Conservation (phyloP, 495 filamentous ascomycete species). For the Diplogelasinospora grovesii region DNA sequence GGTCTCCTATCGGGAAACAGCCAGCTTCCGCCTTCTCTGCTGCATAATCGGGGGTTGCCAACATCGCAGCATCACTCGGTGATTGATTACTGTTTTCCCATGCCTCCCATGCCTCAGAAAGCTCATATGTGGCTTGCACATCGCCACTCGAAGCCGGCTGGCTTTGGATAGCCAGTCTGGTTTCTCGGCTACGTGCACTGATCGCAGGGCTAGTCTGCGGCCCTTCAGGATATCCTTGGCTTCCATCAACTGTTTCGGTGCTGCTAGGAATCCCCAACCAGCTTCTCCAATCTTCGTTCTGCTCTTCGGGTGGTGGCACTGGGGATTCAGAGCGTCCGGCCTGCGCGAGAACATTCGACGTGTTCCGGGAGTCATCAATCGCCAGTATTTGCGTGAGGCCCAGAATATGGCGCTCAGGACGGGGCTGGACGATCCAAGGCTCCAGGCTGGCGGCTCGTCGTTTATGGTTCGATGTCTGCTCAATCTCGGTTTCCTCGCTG, state of each 20-base stretch:
- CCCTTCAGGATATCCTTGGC: not conserved
- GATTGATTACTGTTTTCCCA: too few relatives aligned
- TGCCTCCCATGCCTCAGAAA: too few relatives aligned
- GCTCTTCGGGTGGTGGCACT: conserved; percentile 13
- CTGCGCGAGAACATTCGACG: conserved; percentile 18
- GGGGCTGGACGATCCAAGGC: conserved; percentile 11
- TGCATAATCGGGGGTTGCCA: too few relatives aligned
- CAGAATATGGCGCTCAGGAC: conserved; percentile 11
- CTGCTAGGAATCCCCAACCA: conserved; percentile 17
- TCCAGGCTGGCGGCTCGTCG: too few relatives aligned
- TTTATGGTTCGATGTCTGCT: too few relatives aligned
- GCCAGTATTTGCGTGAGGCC: not conserved
- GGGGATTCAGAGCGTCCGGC: conserved; percentile 11
- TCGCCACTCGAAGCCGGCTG: not conserved
- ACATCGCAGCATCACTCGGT: too few relatives aligned
- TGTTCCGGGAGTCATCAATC: conserved; percentile 12
- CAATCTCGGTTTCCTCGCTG: not conserved
- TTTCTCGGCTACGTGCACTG: conserved; percentile 13
- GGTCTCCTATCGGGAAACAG: too few relatives aligned
- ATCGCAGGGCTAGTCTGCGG: conserved; percentile 19
- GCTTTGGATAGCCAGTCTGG: conserved; percentile 1
- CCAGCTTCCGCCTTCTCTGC: too few relatives aligned
- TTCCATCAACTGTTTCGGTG: conserved; percentile 10
- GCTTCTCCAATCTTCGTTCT: conserved; percentile 14
- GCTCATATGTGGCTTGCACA: too few relatives aligned